Evolutionary conservation across 2,329 filamentous ascomycete genomes (phyloP), one percentile per base, ranked within the genome.

Genomic region (Claviceps humidiphila): DNA sequence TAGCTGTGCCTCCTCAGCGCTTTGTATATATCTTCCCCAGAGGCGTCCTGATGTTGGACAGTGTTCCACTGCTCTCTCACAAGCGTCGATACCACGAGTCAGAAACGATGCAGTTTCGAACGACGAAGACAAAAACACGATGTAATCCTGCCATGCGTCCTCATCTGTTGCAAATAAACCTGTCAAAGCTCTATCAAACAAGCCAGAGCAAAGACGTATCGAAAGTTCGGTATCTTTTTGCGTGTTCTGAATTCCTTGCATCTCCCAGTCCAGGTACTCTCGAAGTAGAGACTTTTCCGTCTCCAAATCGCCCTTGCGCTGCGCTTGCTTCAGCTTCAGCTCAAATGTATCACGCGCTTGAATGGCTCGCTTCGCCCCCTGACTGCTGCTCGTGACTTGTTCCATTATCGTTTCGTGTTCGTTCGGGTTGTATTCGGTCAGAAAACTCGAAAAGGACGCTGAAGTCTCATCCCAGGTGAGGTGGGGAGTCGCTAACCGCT

Each of bases 41-140:
- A 98, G 75, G 30, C 80, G 77, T 16, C 93, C 93, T 6, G 89
- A 94, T 85, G 89, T 95, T 2, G 93, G 90, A 60, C 91, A 95
- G 67, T 97, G 93, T 44, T 84, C 80, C 9, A 90, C 93, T 13
- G 89, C 89, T 57, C 89, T 80, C 60, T 89, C 83, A 2, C 94
- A 74, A 6, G 91, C 77, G 47, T 87, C 78, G 9, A 95, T 75
- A 40, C 86, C 67, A 34, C 60, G 62, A 38, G 58, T 60, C n/a
- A 38, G 20, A 67, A 76, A 52, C 64, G 67, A 52, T 62, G 67
- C 58, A 52, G 66, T 44, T 57, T 69, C 57, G 58, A 63, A 58
- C 66, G 70, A 51, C 58, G 68, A 76, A n/a, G 73, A 75, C 47
- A 93, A 70, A 58, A 89, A 89, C 55, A 89, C 85, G 30, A 88